Conservation (phyloP, 805 yeast genomes). For the Ogataea ganodermae region DNA sequence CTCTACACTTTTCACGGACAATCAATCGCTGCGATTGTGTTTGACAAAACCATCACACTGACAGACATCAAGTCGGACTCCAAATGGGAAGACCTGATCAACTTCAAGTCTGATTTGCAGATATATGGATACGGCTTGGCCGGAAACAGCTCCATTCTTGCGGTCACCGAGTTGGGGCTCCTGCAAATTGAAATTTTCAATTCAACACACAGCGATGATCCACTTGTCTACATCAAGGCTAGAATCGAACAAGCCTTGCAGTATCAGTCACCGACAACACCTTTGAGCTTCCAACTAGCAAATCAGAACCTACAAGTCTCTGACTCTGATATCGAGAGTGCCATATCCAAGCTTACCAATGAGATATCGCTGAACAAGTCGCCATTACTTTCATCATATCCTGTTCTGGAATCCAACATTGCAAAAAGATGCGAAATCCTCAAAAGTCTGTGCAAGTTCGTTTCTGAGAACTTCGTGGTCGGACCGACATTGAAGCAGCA, state of each 20-base stretch:
- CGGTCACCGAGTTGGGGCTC: conserved; percentile 61
- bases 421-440: conserved; percentile 43
- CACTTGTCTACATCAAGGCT: conserved; percentile 51
- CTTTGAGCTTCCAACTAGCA: conserved; percentile 25
- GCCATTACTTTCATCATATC: conserved; percentile 51
- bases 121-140: conserved; percentile 58
- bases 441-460: conserved; percentile 24
- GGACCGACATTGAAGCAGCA: conserved; percentile 12
- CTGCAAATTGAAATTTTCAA: conserved; percentile 55
- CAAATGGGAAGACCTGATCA: conserved; percentile 79
- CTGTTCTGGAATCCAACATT: conserved; percentile 54
- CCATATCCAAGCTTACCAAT: conserved; percentile 50
- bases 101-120: conserved; percentile 52
- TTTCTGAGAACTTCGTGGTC: conserved; percentile 24
- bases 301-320: conserved; percentile 44
- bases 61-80: conserved; percentile 51
- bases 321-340: conserved; percentile 46
- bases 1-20: conserved; percentile 28
- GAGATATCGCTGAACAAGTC: conserved; percentile 63
- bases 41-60: conserved; percentile 62
- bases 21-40: conserved; percentile 52
- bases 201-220: conserved; percentile 22
- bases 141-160: conserved; percentile 18
- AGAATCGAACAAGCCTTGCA: conserved; percentile 86
- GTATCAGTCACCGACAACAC: conserved; percentile 39